Evolutionary conservation across 768 basidiomycete genomes (phyloP).

Genomic region (Dentipellis sp.): DNA sequence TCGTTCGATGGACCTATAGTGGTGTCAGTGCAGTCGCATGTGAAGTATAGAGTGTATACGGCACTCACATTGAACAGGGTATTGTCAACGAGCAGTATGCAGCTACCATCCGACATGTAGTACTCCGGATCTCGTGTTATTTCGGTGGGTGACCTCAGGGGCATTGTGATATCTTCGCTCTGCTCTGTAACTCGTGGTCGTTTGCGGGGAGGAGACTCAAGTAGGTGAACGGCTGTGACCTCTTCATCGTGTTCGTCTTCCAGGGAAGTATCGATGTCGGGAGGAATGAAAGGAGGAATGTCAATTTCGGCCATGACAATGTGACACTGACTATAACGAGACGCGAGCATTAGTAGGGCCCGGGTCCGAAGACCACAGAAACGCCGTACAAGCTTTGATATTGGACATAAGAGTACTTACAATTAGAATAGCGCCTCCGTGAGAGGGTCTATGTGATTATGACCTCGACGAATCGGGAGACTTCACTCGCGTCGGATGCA

Average conservation of each 20-base stretch:
- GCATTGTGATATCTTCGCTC: constrained; percentile 1
- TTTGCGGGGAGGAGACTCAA: constrained; percentile 13
- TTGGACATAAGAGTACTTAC: not conserved
- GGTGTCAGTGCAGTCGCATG: not conserved
- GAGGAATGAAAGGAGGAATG: constrained; percentile 13
- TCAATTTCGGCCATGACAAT: constrained; percentile 10
- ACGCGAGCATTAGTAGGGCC: not conserved
- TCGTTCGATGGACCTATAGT: constrained; percentile 12
- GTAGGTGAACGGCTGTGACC: constrained; percentile 6
- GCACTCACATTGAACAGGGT: constrained; percentile 12
- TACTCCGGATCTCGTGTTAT: constrained; percentile 11
- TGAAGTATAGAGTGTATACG: not conserved
- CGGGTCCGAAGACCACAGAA: not conserved
- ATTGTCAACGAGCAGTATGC: constrained; percentile 12
- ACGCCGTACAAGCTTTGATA: not conserved
- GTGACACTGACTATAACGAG: not conserved
- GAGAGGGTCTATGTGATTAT: too few relatives aligned
- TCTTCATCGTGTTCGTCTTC: constrained; percentile 2
- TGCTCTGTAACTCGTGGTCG: constrained; percentile 7
- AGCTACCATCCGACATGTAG: constrained; percentile 14
- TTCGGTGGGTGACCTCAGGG: not conserved
- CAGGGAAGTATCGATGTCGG: constrained; percentile 3
- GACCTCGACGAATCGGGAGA: too few relatives aligned
- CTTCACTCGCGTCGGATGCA: not conserved
- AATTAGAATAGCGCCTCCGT: not conserved